Evolutionary conservation across 1,284 basidiomycete genomes (phyloP), one percentile per base, ranked within the genome.

Genomic region (Microbotryum silenes-acaulis): DNA sequence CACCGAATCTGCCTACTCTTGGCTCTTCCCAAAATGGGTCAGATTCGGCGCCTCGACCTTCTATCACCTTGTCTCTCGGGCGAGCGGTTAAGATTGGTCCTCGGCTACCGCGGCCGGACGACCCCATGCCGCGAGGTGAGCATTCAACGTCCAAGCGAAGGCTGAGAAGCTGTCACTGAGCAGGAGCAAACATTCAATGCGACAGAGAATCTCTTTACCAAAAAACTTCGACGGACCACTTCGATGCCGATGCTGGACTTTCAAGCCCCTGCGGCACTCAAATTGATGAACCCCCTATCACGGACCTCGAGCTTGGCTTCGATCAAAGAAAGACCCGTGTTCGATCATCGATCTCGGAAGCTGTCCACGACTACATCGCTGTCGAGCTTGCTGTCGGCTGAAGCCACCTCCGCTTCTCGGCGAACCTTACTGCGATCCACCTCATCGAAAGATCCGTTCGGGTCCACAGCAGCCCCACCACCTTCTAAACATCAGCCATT

Each of bases 61-160:
- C 54, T 0, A 56, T 68, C 10, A 55, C 51, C 1, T 53, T 68
- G 0, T 49, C 64, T 6, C 62, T 68, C 54, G 67, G 65, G 2
- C 58, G 65, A 20, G 60, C 59, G 2, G 31, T 55, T 6, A 51
- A 54, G 7, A 29, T 51, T 0, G 47, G 37, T 2, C 31, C 45
- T 18, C 37, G 62, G 4, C 54, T 56, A 51, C 67, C 67, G 8
- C 62, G 67, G 5, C 67, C 67, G 2, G 67, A 68, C 27, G 67
- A 68, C 31, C 67, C 67, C 0, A 47, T 63, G 23, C 67, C 65
- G 42, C 64, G 67, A 59, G 67, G 67, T 68, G 5, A 23, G 55
- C 20, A 9, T 16, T 25, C 2, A 18, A 33, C 37, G 9, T n/a
- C 14, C 23, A 1, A 12, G 6, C 4, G 8, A 2, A 4, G 2